phyloP scores from a whole-genome alignment of 1,139 yeast genomes.

The Taiozyma sp. region DNA sequence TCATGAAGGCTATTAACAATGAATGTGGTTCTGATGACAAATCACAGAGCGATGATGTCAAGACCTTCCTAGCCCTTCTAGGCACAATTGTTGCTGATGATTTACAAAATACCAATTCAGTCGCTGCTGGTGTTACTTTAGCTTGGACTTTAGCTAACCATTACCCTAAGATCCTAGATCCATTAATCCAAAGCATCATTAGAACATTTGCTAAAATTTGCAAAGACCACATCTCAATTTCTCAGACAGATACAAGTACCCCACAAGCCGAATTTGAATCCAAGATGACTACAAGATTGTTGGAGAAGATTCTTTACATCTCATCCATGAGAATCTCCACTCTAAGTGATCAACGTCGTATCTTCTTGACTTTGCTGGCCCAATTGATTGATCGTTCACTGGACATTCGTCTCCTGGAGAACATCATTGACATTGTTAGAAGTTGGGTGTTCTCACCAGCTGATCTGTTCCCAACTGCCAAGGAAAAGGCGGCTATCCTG shows the following conservation, averaged over 20 bases:
- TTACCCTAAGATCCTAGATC: slow-evolving; percentile 68
- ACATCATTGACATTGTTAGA: slow-evolving; percentile 73
- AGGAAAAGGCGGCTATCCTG: slow-evolving; percentile 92
- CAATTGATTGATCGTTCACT: slow-evolving; percentile 86
- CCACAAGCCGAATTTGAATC: slow-evolving; percentile 58
- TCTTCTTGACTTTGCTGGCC: slow-evolving; percentile 79
- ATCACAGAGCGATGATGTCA: slow-evolving; percentile 55
- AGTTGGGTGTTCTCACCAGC: slow-evolving; percentile 84
- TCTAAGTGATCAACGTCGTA: slow-evolving; percentile 89
- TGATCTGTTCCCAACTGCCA: slow-evolving; percentile 88
- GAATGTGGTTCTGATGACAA: slow-evolving; percentile 40
- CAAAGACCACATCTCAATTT: slow-evolving; percentile 78
- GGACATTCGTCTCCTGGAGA: slow-evolving; percentile 68
- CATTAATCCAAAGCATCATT: slow-evolving; percentile 71
- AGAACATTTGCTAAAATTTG: slow-evolving; percentile 84
- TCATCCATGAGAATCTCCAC: slow-evolving; percentile 76
- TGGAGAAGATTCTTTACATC: slow-evolving; percentile 72
- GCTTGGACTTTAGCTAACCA: slow-evolving; percentile 78
- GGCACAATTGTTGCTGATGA: slow-evolving; percentile 77
- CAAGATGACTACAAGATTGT: slow-evolving; percentile 66
- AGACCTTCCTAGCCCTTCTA: slow-evolving; percentile 55
- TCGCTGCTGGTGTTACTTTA: slow-evolving; percentile 86
- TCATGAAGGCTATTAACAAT: slow-evolving; percentile 55
- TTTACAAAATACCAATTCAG: slow-evolving; percentile 71
- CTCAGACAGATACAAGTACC: slow-evolving; percentile 37